These are phyloP conservation scores for Gautieria morchelliformis DNA, from an alignment of 768 basidiomycete species.

Conservation along the genomic window DNA sequence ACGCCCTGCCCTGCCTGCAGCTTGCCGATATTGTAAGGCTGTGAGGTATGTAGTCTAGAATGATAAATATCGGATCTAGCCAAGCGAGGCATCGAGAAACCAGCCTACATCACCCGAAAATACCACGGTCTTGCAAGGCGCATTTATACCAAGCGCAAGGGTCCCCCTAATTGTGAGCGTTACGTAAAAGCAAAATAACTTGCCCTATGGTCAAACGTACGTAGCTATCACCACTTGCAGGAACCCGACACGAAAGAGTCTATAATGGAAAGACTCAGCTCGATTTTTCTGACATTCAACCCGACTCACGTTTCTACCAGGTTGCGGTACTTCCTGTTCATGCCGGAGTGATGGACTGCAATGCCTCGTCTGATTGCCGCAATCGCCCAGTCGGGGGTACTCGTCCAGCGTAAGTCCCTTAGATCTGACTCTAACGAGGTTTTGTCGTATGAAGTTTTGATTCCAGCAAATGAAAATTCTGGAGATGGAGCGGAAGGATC, in stretches of 20 bases:
- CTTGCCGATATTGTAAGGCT: slow-evolving; percentile 52
- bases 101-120: slow-evolving; percentile 41
- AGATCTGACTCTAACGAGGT: slow-evolving; percentile 43
- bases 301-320: slow-evolving; percentile 43
- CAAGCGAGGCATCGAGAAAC: not conserved
- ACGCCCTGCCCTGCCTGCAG: slow-evolving; percentile 67
- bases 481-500: slow-evolving; percentile 46
- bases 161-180: slow-evolving; percentile 33
- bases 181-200: too few relatives aligned
- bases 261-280: slow-evolving; percentile 15
- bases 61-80: too few relatives aligned
- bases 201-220: slow-evolving; percentile 13
- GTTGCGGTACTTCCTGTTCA: slow-evolving; percentile 52
- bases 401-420: slow-evolving; percentile 23
- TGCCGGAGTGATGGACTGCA: slow-evolving; percentile 61
- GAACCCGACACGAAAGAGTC: slow-evolving; percentile 53
- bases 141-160: slow-evolving; percentile 67
- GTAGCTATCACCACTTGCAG: slow-evolving; percentile 61
- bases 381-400: slow-evolving; percentile 34
- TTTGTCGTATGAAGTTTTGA: slow-evolving; percentile 31
- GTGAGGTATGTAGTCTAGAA: not conserved
- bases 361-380: slow-evolving; percentile 47
- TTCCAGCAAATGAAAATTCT: slow-evolving; percentile 51
- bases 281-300: not conserved
- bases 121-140: slow-evolving; percentile 55